Base-by-base conservation (phyloP, 176 grass and related monocot species). In the Cymbopogon citratus region DNA sequence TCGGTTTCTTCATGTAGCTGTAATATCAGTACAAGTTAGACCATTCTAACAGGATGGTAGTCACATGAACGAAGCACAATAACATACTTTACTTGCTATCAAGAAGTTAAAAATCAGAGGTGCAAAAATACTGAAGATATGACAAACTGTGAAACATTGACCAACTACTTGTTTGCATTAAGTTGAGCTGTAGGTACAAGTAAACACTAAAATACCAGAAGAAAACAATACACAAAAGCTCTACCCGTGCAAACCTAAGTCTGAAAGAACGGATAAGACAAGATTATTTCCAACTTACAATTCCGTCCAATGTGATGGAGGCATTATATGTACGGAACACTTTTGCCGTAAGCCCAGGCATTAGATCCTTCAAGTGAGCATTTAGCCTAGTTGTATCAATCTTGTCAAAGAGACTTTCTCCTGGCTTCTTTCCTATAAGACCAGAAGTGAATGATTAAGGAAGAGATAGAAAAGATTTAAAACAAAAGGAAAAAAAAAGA, bases 261-360 rank as follows among this genome's bases (percentile, higher is more conserved):
- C 68, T 54, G 59, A 75, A 73, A 31, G 7, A 33, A 34, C 44
- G 74, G 44, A 35, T 24, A 83, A 38, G 48, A 83, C 26, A 81
- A 35, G 10, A 49, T 66, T 34, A 10, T 9, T 79, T 84, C 46
- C 18, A 81, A 91, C 96, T 91, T 91, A 98, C 96, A 74, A 98
- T 93, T 59, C 84, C 93, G 95, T 99, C 91, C 88, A 99, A 90
- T 74, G 97, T 99, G 76, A 99, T 96, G 21, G 97, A 99, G 85
- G 97, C 97, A 90, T 99, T 99, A 80, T 99, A 99, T 84, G 97
- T 99, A 99, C 97, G 97, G 80, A 99, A 99, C 64, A 99, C 93
- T 93, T 99, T 99, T 29, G 97, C 97, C 48, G 92, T 96, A 79
- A 99, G 91, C 71, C 97, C 97, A 93, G 91, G 97, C 97, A 99